phyloP scores from a whole-genome alignment of 78 protist genomes.

The Anaeramoeba flamelloides region DNA sequence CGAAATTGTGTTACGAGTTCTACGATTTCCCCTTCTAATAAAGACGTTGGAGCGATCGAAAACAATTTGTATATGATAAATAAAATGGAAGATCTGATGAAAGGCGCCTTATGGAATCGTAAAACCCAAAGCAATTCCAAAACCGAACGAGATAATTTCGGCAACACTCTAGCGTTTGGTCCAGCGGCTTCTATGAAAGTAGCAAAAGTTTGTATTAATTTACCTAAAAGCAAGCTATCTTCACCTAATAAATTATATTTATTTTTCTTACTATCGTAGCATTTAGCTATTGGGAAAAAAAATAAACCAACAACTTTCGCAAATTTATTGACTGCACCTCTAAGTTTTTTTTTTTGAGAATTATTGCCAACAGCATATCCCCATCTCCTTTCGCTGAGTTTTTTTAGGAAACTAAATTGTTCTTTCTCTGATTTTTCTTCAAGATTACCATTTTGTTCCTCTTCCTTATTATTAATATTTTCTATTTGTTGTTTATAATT shows the following conservation, averaged over 20 bases:
- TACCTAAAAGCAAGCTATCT: background rate
- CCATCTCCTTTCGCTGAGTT: too few relatives aligned
- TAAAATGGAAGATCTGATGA: background rate
- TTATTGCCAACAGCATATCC: too few relatives aligned
- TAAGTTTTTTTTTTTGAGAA: too few relatives aligned
- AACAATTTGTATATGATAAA: background rate
- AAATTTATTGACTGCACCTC: background rate
- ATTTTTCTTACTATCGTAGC: background rate
- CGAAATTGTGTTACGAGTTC: background rate
- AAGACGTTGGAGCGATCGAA: background rate
- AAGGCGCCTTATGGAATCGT: background rate
- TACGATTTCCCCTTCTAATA: background rate
- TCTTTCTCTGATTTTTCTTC: constrained; percentile 1
- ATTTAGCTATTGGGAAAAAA: background rate
- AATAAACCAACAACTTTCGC: background rate
- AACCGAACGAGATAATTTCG: background rate
- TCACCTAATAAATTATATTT: background rate
- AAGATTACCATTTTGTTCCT: background rate
- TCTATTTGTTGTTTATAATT: too few relatives aligned
- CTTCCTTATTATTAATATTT: too few relatives aligned
- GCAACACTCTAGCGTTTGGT: background rate
- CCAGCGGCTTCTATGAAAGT: background rate
- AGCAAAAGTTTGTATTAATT: background rate
- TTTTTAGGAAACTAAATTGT: too few relatives aligned
- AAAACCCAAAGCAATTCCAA: background rate